These are phyloP conservation scores for Taxawa tesnikishii DNA, from an alignment of 2,329 filamentous ascomycete genomes.

Conservation along the genomic window DNA sequence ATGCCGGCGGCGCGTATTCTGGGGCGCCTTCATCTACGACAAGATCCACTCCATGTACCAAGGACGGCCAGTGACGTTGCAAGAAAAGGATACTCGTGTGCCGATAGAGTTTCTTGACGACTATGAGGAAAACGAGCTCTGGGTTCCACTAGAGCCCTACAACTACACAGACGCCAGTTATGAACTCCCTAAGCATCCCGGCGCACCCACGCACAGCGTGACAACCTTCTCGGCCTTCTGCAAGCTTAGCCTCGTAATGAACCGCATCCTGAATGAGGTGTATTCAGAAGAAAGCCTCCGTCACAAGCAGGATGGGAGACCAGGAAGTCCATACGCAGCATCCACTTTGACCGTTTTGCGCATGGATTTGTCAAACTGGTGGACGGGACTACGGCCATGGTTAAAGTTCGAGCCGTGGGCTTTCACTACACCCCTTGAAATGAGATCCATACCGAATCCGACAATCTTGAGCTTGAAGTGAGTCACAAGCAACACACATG, in stretches of 20 bases:
- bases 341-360: no score
- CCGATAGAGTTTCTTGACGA: conserved; percentile 36
- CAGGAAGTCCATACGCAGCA: no score
- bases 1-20: conserved; percentile 33
- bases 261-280: conserved; percentile 21
- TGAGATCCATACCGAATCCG: no score
- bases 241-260: conserved; percentile 35
- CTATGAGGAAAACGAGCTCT: conserved; percentile 42
- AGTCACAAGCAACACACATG: no score
- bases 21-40: conserved; percentile 34
- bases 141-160: conserved; percentile 37
- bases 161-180: conserved; percentile 21
- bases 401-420: no score
- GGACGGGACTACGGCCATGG: no score
- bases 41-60: conserved; percentile 45
- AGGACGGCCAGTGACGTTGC: conserved; percentile 37
- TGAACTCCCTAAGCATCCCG: no score
- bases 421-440: no score
- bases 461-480: no score
- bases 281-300: no score
- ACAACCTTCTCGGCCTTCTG: conserved; percentile 32
- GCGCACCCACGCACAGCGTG: conserved; percentile 28
- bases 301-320: no score
- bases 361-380: no score
- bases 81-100: conserved; percentile 33